phyloP scores from a whole-genome alignment of 2,329 filamentous ascomycete species.

The Plectosphaerella plurivora region DNA sequence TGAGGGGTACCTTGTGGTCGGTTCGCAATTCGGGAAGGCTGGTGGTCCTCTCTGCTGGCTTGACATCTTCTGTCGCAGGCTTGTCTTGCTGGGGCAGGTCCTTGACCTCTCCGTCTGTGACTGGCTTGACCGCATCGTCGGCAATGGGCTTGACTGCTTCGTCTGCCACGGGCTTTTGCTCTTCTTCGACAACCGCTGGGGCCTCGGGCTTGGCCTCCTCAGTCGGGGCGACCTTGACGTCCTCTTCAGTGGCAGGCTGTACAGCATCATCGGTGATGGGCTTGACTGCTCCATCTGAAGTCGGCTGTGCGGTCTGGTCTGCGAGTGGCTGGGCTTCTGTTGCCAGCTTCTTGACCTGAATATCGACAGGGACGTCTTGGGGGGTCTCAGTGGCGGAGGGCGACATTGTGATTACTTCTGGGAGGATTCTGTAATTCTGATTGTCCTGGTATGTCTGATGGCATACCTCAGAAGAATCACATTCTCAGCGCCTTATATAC shows the following conservation, averaged over 20 bases:
- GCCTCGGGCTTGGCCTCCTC: not conserved
- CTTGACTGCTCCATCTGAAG: too few relatives aligned
- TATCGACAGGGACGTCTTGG: not conserved
- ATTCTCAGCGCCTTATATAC: not conserved
- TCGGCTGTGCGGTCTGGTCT: too few relatives aligned
- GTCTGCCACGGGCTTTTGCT: not conserved
- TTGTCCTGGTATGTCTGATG: not conserved
- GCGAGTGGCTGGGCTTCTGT: too few relatives aligned
- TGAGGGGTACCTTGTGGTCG: constrained; percentile 31
- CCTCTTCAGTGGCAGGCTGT: too few relatives aligned
- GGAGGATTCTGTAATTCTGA: not conserved
- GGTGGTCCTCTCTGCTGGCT: constrained; percentile 1
- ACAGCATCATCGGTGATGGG: too few relatives aligned
- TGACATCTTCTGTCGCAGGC: not conserved
- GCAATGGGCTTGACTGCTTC: too few relatives aligned
- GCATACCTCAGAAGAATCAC: not conserved
- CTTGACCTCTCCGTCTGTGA: too few relatives aligned
- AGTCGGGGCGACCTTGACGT: not conserved
- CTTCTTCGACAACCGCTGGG: not conserved
- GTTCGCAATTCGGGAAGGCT: constrained; percentile 7
- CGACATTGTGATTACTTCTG: constrained; percentile 3
- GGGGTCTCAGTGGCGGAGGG: constrained; percentile 9
- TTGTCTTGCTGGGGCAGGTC: too few relatives aligned
- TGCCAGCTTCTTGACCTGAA: not conserved
- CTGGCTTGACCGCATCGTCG: too few relatives aligned